Base-by-base conservation (phyloP, 345 rosid species). In the Punica granatum region DNA sequence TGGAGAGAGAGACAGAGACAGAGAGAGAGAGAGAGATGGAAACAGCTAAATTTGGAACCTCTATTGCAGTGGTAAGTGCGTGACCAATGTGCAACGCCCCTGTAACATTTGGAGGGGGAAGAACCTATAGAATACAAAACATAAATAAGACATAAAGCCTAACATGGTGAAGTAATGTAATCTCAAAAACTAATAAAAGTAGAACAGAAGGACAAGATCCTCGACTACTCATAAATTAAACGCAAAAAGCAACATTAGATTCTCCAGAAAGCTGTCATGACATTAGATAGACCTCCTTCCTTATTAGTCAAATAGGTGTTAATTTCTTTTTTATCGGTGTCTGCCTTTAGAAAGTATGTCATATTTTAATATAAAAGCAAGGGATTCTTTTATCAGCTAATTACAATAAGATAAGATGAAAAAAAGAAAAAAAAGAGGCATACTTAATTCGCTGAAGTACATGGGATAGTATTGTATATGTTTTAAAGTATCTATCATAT, bases 51-150 rank as follows among this genome's bases (percentile, higher is more conserved):
- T 31, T n/a, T 4, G 12, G 66, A 75, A 91, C 98, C 98, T 91
- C 78, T 49, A 94, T 71, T 31, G 99, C 92, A 69, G 89, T 67
- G 26, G 99, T 91, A 41, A 94, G 87, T 35, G 99, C 99, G 79
- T 94, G 99, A 72, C 99, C 99, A 49, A 91, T 94, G 73, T 94
- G 99, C 31, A 94, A 73, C 58, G 91, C 93, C 64, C 99, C 99
- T 30, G 99, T 94, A 76, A 94, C 99, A 79, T 94, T 94, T 67
- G 99, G 99, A 60, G 99, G 99, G 60, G 99, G 98, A 39, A 94
- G 83, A 80, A 94, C 95, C 97, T 94, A 64, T 59, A 42, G 59
- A 37, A 64, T 26, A 28, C 46, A n/a, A 63, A 60, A 35, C 39
- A 63, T 6, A 63, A 11, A 33, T n/a, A n/a, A 0, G 12, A 36